phyloP scores from a whole-genome alignment of 1,284 basidiomycete species.

The Puccinia coronata region DNA sequence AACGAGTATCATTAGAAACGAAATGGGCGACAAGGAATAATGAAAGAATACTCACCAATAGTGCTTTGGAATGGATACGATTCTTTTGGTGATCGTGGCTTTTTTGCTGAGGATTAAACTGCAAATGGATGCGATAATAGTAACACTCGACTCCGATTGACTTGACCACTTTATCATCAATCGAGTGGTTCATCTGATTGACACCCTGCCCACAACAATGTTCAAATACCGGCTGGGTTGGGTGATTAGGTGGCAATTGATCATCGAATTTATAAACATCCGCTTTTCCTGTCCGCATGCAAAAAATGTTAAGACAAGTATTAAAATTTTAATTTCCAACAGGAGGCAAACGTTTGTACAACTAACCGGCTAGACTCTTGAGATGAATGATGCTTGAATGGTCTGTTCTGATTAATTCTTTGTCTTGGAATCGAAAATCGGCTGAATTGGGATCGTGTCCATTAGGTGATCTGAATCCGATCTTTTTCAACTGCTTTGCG shows the following conservation, averaged over 20 bases:
- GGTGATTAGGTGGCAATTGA: background rate
- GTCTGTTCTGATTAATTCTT: constrained; percentile 19
- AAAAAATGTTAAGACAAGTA: background rate
- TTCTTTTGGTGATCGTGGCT: background rate
- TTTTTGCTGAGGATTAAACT: background rate
- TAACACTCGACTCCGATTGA: background rate
- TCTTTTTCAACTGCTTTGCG: background rate
- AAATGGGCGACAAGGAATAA: background rate
- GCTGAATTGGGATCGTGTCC: background rate
- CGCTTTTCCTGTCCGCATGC: constrained; percentile 2
- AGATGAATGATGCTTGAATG: constrained; percentile 26
- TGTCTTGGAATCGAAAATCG: constrained; percentile 19
- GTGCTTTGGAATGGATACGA: background rate
- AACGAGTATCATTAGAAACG: background rate
- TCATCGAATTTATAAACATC: constrained; percentile 26
- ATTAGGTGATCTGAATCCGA: constrained; percentile 12
- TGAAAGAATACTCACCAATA: background rate
- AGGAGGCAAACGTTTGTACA: background rate
- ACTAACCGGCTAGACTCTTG: constrained; percentile 27
- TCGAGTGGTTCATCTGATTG: background rate
- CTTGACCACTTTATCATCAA: background rate
- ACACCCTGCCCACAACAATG: background rate
- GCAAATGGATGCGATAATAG: constrained; percentile 13
- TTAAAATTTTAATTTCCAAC: background rate
- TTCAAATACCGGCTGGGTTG: background rate